Base-by-base conservation (phyloP, 495 filamentous ascomycete species). In the Penicillium nucicola region DNA sequence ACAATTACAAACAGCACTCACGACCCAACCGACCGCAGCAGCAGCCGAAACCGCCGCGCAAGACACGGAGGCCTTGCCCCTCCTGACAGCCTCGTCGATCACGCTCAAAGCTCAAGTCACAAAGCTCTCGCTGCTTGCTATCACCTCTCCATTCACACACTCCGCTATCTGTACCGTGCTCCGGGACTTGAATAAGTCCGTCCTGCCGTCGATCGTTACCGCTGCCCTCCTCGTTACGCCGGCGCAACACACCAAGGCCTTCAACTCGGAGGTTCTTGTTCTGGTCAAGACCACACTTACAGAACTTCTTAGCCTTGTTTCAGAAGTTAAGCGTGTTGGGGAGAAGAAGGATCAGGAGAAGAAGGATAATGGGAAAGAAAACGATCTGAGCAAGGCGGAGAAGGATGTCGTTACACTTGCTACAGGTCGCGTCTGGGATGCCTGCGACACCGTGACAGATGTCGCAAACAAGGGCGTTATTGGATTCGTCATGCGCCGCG, bases 131-230 rank as follows among this genome's bases (percentile, higher is more conserved):
- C 83, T 96, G 13, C 79, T 96, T 2, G 79, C 91, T 2, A 87
- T 95, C 57, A 93, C 84, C 48, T 79, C 85, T 13, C 91, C 91
- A 0, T 93, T 95, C 66, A 90, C 90, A 0, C 82, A 86, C 4
- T 81, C 86, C 0, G 91, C 89, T 12, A 80, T 93, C 23, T 66
- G 50, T 38, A 82, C 71, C 11, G 80, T 92, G 12, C 70, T 95
- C 6, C 77, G 78, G 7, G 81, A 86, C 17, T 67, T 92, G 4
- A 77, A 81, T 30, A 77, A 80, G 17, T 80, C 80, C 9, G 81
- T 85, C 6, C 74, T 95, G 0, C 87, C 88, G 3, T 86, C 80
- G 3, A 68, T 95, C 20, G 81, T 88, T 18, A 84, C 82, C 6
- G 83, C 86, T 1, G 76, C 83, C 2, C 76, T 91, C 49, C 66